A percentile compares a stretch with the other conserved stretches of the same genome.
phyloP scores from a whole-genome alignment of 129 eudicot genomes.

The Smallanthus sonchifolius region DNA sequence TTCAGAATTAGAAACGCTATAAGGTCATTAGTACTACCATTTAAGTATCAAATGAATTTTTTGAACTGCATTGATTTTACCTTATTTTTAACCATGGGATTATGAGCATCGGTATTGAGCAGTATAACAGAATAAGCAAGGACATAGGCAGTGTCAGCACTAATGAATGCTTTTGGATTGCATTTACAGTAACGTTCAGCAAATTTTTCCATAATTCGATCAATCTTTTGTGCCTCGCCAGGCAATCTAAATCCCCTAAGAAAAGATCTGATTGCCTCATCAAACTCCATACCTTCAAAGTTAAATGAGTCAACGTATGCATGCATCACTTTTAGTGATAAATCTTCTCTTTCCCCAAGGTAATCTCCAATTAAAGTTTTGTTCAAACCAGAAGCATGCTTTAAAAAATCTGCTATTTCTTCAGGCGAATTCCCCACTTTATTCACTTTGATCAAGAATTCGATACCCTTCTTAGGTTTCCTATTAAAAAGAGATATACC shows the following conservation, averaged over 20 bases:
- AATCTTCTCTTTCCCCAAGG: constrained; percentile 93
- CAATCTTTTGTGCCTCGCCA: constrained; percentile 99
- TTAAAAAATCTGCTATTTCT: constrained; percentile 86
- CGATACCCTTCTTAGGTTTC: constrained; percentile 93
- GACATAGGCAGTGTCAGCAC: constrained; percentile 99
- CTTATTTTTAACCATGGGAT: constrained; percentile 98
- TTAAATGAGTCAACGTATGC: constrained; percentile 93
- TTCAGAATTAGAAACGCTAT: constrained; percentile 8
- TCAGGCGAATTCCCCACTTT: constrained; percentile 88
- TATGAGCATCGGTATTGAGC: constrained; percentile 97
- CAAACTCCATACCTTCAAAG: constrained; percentile 81
- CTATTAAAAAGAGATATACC: constrained; percentile 92
- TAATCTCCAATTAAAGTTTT: constrained; percentile 91
- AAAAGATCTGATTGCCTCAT: constrained; percentile 84
- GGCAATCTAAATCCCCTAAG: constrained; percentile 89
- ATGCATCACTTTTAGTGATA: constrained; percentile 92
- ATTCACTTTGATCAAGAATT: constrained; percentile 85
- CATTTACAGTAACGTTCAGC: constrained; percentile 97
- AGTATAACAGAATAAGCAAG: constrained; percentile 94
- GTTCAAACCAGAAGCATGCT: constrained; percentile 74
- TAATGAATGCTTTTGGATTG: constrained; percentile 79
- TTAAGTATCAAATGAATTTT: neutral
- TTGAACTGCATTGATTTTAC: constrained; percentile 31
- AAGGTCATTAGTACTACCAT: neutral
- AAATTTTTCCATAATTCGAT: constrained; percentile 94